Base-by-base conservation (phyloP, 306 rosid species). In the Cotoneaster glaucophyllus region DNA sequence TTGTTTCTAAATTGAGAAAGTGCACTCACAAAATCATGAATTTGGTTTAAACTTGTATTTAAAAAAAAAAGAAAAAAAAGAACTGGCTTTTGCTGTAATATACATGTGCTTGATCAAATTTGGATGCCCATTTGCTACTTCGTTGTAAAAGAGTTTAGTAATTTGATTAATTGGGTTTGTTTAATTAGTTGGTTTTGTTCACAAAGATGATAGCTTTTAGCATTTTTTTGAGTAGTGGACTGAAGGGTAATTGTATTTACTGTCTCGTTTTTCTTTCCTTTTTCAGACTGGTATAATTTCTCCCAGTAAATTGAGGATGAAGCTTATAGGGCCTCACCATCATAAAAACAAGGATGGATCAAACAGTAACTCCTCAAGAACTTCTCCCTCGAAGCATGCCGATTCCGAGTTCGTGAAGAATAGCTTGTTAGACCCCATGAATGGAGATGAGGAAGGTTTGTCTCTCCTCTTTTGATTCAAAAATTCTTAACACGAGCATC, bases 281-380 rank as follows among this genome's bases (percentile, higher is more conserved):
- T 29, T 86, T 83, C 89, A 94, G 98, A 78, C 84, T 61, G 98
- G 96, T 82, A 87, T 94, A 65, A 94, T 94, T 82, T 94, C 98
- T 81, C 98, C 98, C 0, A 92, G 96, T 79, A 94, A 94, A 78
- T 85, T 94, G 28, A 87, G 97, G 83, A 92, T 94, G 98, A 94
- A 94, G 83, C 92, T 92, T 11, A 85, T 90, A 78, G 97, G 97
- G 19, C 80, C 96, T 79, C 96, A 87, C 71, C 71, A 87, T 73
- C 83, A 74, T 53, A 86, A 78, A 50, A 94, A 87, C 85, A 93
- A 90, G 78, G 91, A 88, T 81, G 97, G 95, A 79, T 94, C 98
- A 84, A 92, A 88, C 82, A 80, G 84, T 81, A 91, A 88, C 88
- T 94, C 98, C 62, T 84, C 97, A 22, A 91, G 98, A 87, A 92